Conservation (phyloP, 2,329 filamentous ascomycete species). For the Fusarium continuum region DNA sequence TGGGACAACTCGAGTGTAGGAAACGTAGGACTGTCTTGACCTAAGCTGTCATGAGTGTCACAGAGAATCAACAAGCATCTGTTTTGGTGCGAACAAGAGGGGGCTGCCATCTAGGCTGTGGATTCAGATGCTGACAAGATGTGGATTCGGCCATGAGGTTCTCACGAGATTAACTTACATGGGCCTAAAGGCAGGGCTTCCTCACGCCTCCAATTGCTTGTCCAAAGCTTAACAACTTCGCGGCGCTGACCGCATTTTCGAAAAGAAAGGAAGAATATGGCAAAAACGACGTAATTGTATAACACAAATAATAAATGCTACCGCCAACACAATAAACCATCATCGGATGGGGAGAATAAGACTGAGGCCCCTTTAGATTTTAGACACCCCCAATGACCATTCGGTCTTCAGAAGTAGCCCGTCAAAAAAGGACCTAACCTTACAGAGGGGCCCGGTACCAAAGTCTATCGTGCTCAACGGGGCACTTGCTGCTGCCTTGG, state of each 20-base stretch:
- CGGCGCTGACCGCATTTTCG: constrained; percentile 20
- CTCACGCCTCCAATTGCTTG: not conserved
- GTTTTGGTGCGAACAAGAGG: no score
- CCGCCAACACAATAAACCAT: not conserved
- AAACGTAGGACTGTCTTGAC: constrained; percentile 11
- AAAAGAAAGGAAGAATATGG: no score
- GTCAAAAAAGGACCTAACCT: not conserved
- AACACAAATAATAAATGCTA: not conserved
- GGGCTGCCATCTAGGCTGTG: not conserved
- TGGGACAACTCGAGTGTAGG: not conserved
- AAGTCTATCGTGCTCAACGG: constrained; percentile 35
- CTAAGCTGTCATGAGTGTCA: not conserved
- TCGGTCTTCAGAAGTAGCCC: not conserved
- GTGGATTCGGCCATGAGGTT: constrained; percentile 1
- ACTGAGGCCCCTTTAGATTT: not conserved
- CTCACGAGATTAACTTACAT: not conserved
- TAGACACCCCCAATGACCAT: constrained; percentile 11
- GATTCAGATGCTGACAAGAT: not conserved
- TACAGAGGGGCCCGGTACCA: constrained; percentile 28
- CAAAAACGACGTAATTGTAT: constrained; percentile 3
- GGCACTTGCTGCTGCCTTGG: constrained; percentile 20
- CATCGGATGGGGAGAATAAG: constrained; percentile 7
- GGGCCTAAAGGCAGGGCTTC: not conserved
- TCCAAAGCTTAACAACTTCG: not conserved
- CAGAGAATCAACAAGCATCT: not conserved